Percentiles rank a stretch among this genome's conserved stretches.
phyloP scores from a whole-genome alignment of 2,329 filamentous ascomycete genomes.

The Aspergillus neoniger region DNA sequence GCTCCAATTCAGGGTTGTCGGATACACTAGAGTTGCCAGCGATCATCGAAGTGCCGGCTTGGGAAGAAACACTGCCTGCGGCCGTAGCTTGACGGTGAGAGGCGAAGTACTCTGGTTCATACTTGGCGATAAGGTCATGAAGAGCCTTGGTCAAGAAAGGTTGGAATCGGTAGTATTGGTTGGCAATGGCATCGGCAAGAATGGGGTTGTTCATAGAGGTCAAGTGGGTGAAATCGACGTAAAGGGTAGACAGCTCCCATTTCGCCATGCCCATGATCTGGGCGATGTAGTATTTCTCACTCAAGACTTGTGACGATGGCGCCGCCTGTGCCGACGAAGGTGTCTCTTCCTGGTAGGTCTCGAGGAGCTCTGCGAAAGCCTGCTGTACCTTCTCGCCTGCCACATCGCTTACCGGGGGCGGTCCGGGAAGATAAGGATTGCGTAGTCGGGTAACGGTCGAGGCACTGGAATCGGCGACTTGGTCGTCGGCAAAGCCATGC shows the following conservation, averaged over 20 bases:
- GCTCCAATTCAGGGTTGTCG: constrained; percentile 57
- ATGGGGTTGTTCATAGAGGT: constrained; percentile 74
- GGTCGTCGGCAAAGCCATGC: constrained; percentile 63
- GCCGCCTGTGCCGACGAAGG: constrained; percentile 54
- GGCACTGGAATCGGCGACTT: constrained; percentile 57
- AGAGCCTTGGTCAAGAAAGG: constrained; percentile 87
- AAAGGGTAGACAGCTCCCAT: constrained; percentile 65
- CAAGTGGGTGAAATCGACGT: constrained; percentile 75
- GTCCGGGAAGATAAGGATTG: constrained; percentile 54
- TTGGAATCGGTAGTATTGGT: constrained; percentile 91
- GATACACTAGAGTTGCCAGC: constrained; percentile 63
- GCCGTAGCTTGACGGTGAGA: constrained; percentile 75
- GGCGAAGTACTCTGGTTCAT: constrained; percentile 91
- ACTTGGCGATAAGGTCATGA: constrained; percentile 90
- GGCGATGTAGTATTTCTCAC: constrained; percentile 66
- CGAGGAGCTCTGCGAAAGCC: constrained; percentile 65
- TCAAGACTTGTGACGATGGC: constrained; percentile 58
- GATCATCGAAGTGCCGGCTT: constrained; percentile 65
- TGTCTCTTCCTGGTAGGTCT: constrained; percentile 60
- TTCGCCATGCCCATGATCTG: constrained; percentile 65
- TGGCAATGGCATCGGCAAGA: constrained; percentile 81
- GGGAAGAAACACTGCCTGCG: constrained; percentile 62
- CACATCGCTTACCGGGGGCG: constrained; percentile 61
- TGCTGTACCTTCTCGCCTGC: constrained; percentile 64
- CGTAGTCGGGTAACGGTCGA: constrained; percentile 51